These are phyloP conservation scores for Ganoderma multipileum DNA, from an alignment of 1,284 basidiomycete species.

Conservation along the genomic window DNA sequence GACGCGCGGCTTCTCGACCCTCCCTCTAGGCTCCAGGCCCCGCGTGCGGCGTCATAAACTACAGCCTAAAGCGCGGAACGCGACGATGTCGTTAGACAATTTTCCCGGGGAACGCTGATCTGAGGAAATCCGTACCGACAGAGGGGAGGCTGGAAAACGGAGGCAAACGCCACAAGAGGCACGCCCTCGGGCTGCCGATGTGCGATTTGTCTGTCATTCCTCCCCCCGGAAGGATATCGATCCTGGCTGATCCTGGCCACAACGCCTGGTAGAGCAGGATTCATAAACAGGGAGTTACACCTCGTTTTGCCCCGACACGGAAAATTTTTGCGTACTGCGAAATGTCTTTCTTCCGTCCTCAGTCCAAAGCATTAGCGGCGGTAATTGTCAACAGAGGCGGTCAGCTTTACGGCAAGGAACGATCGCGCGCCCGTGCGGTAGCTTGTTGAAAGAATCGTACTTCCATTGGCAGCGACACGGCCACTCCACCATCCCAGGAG, in stretches of 20 bases:
- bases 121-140: neutral
- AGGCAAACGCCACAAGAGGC: slow-evolving; percentile 3
- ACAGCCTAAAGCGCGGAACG: neutral
- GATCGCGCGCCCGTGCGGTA: neutral
- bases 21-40: neutral
- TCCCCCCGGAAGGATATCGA: neutral
- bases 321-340: neutral
- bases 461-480: neutral
- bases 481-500: neutral
- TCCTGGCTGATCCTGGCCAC: slow-evolving; percentile 3
- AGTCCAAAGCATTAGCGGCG: neutral
- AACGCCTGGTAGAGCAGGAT: slow-evolving; percentile 1
- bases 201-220: neutral
- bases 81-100: slow-evolving; percentile 1
- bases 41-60: neutral
- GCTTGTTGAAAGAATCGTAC: neutral
- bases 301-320: neutral
- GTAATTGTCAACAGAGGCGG: neutral
- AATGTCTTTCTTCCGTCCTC: neutral
- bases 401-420: neutral
- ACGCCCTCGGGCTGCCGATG: neutral
- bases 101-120: neutral
- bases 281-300: neutral
- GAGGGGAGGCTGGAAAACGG: neutral
- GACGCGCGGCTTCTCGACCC: neutral